Evolutionary conservation across 2,329 filamentous ascomycete species (phyloP), one percentile per base, ranked within the genome.

Genomic region (Blastomyces gilchristii): DNA sequence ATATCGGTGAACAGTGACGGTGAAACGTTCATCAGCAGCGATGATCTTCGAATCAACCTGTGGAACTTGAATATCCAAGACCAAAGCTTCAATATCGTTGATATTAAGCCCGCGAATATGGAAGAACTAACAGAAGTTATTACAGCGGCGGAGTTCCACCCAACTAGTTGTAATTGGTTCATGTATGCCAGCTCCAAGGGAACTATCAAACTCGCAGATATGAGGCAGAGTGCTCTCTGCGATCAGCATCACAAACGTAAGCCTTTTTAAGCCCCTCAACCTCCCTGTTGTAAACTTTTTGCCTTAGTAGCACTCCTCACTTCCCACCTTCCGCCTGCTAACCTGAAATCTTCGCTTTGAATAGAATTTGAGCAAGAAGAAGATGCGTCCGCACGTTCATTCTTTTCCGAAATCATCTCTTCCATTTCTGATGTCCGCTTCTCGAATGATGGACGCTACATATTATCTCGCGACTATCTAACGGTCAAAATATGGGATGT

Each of bases 401-500:
- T 99, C 83, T 99, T 99, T 77, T 97, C 93, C 58, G 94, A 99
- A 80, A 99, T 99, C 74, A 99, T 99, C 69, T 97, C 94, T 47
- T 97, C 94, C 66, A 99, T 99, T 74, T 99, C 94, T 16, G 94
- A 99, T 73, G 94, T 99, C 57, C 90, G 94, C 67, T 99, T 99
- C 77, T 97, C 94, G 60, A 85, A 94, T 72, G 94, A 99, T 72
- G 94, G 94, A 67, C 87, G 93, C 69, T 97, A 97, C 78, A 97
- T 99, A 67, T 85, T 99, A 63, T 99, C 94, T 22, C 88, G 94
- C 72, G 94, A 99, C 79, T 99, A 99, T 76, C 82, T 99, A 65
- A 99, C 94, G 0, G 94, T 99, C 74, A 99, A 99, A 82, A 97
- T 99, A 70, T 99, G 94, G 94, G 94, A 99, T 75, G 92, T 99